Conservation (phyloP, 768 basidiomycete species). For the Pholiota molesta region DNA sequence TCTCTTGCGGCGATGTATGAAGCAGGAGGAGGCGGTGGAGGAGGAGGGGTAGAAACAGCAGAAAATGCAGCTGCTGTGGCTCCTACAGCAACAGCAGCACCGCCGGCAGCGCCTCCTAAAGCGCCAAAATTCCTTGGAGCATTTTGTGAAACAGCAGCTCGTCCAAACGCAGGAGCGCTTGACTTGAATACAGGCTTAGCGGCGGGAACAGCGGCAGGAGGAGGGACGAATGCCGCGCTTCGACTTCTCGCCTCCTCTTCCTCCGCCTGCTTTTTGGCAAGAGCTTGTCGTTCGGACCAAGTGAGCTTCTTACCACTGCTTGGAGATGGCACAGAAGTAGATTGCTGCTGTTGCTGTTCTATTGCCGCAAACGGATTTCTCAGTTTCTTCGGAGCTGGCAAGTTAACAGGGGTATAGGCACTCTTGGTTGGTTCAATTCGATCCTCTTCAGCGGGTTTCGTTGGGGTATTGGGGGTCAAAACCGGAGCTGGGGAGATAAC, state of each 20-base stretch:
- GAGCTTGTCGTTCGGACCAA: slow-evolving; percentile 91
- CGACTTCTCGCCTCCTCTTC: slow-evolving; percentile 75
- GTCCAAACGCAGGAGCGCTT: slow-evolving; percentile 50
- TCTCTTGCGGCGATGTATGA: slow-evolving; percentile 28
- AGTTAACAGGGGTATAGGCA: slow-evolving; percentile 84
- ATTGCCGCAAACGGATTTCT: slow-evolving; percentile 78
- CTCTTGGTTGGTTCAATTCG: slow-evolving; percentile 87
- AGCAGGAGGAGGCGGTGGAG: slow-evolving; percentile 28
- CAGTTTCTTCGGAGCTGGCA: slow-evolving; percentile 85
- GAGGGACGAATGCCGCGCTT: slow-evolving; percentile 49
- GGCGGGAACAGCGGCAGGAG: slow-evolving; percentile 34
- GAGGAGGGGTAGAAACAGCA: slow-evolving; percentile 19
- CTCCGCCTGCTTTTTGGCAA: slow-evolving; percentile 84
- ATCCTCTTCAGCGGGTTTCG: slow-evolving; percentile 79
- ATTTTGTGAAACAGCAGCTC: slow-evolving; percentile 38
- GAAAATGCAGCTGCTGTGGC: slow-evolving; percentile 36
- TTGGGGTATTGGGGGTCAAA: slow-evolving; percentile 37
- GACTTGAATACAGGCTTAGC: slow-evolving; percentile 43
- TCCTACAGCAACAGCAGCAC: slow-evolving; percentile 38
- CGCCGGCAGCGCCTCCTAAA: slow-evolving; percentile 30
- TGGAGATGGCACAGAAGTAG: slow-evolving; percentile 25
- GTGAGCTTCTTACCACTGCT: slow-evolving; percentile 77
- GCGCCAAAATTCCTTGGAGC: slow-evolving; percentile 49
- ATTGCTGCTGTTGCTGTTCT: slow-evolving; percentile 53
- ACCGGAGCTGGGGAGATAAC: slow-evolving; percentile 21